phyloP scores from a whole-genome alignment of 164 flowering plant genomes.

The Stephania cephalantha region DNA sequence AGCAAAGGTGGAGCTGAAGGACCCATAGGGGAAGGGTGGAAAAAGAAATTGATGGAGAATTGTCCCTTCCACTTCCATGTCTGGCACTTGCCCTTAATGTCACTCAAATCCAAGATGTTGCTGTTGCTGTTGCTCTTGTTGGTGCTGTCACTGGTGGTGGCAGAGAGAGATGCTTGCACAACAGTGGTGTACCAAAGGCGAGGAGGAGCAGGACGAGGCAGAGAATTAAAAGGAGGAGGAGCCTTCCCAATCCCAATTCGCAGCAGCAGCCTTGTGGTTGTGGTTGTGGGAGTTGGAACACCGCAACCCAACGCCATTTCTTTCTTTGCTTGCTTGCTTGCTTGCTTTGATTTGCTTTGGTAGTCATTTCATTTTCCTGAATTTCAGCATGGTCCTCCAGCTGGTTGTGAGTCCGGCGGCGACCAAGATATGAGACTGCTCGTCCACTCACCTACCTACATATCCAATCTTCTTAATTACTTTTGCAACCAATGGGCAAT shows the following conservation, averaged over 20 bases:
- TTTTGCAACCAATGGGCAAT: too few species aligned
- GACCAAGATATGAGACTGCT: too few species aligned
- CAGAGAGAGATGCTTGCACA: neutral
- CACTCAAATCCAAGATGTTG: constrained; percentile 19
- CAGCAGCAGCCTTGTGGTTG: neutral
- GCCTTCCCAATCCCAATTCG: too few species aligned
- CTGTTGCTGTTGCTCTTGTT: neutral
- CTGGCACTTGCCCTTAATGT: constrained; percentile 36
- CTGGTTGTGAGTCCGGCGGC: too few species aligned
- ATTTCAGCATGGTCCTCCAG: too few species aligned
- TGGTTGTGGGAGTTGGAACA: neutral
- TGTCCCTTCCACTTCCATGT: constrained; percentile 77
- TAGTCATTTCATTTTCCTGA: too few species aligned
- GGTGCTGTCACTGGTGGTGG: neutral
- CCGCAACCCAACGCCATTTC: neutral
- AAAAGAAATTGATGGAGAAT: constrained; percentile 53
- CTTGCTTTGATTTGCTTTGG: too few species aligned
- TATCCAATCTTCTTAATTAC: too few species aligned
- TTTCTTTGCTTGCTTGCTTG: too few species aligned
- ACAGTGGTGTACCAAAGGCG: neutral
- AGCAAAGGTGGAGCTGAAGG: constrained; percentile 48
- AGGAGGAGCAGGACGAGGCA: neutral
- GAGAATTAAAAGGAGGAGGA: neutral
- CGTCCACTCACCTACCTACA: too few species aligned
- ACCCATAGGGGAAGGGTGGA: constrained; percentile 7